Evolutionary conservation across 2,329 filamentous ascomycete genomes (phyloP), one percentile per base, ranked within the genome.

Genomic region (Colletotrichum sp.): DNA sequence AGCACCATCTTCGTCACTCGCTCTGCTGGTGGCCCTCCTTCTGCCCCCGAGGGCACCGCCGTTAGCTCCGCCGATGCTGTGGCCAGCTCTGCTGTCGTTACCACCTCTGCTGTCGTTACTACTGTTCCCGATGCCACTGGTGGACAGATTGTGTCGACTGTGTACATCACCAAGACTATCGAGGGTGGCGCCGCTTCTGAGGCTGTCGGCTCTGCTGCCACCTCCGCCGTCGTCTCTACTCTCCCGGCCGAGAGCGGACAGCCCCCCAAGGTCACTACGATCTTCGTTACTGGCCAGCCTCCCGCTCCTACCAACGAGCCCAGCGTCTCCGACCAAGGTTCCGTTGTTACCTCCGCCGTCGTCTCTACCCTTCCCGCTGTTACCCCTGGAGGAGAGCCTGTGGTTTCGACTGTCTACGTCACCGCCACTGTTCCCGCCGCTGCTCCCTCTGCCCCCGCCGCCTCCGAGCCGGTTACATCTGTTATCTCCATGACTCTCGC

Each of bases 401-500:
- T 52, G 34, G 64, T 66, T 26, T 26, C 39, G 13, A 66, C 64
- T 16, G 70, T 59, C 4, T 30, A 67, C 26, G 57, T 39, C 28
- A 39, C 71, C 30, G 71, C 66, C 36, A 24, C 22, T 34, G 63
- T 28, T 24, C 34, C 63, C 36, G 32, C 62, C 24, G 57, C 59
- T 26, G 66, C 71, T 7, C 62, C 72, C 3, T 39, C 67, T 24
- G 67, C 60, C 22, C 48, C 22, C 22, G 48, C 57, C n/a, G 28
- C 70, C 26, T 22, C 65, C 24, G 68, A 75, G 63, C 75, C 75
- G 16, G 52, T 73, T 48, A 77, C 75, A 24, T 78, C 77, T 30
- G 68, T 78, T 28, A 63, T 78, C 15, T 77, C 75, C 10, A 74
- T 78, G 70, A 78, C 75, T 9, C 34, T 78, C 32, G 30, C 68